Percentiles rank a stretch among this genome's conserved stretches.
Evolutionary conservation across 2,329 filamentous ascomycete genomes (phyloP).

Genomic region (Epichloe gansuensis): DNA sequence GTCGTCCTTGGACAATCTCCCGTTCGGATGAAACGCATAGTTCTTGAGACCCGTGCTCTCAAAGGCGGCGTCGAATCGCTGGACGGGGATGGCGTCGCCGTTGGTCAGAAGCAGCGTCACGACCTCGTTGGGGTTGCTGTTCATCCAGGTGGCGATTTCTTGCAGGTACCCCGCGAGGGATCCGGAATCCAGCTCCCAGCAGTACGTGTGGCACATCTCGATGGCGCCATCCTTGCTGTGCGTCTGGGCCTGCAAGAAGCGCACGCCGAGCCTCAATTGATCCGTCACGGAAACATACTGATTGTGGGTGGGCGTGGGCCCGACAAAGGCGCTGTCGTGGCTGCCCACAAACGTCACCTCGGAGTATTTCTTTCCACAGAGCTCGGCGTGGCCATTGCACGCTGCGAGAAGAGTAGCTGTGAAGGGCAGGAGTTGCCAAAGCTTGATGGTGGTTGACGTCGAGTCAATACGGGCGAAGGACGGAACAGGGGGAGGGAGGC

Average conservation of each 20-base stretch:
- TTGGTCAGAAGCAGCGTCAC: conserved; percentile 53
- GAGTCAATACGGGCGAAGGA: not conserved
- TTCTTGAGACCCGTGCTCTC: conserved; percentile 39
- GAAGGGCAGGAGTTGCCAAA: conserved; percentile 10
- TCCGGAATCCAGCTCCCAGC: conserved; percentile 45
- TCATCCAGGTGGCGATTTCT: conserved; percentile 47
- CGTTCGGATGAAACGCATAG: conserved; percentile 41
- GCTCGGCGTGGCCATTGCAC: conserved; percentile 46
- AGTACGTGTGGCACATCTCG: conserved; percentile 53
- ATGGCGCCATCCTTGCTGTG: conserved; percentile 39
- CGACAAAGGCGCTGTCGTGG: conserved; percentile 54
- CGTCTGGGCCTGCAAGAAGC: conserved; percentile 52
- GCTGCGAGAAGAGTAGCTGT: conserved; percentile 12
- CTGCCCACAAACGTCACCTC: conserved; percentile 49
- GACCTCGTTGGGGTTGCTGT: conserved; percentile 44
- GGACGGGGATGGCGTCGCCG: conserved; percentile 41
- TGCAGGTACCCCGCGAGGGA: conserved; percentile 40
- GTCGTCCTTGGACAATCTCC: conserved; percentile 28
- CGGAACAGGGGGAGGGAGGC: not conserved
- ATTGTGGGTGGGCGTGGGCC: conserved; percentile 39
- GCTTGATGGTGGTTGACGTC: conserved; percentile 6
- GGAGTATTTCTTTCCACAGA: conserved; percentile 45
- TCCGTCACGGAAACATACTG: conserved; percentile 45
- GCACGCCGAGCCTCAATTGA: conserved; percentile 49
- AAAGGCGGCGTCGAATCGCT: conserved; percentile 42